These are phyloP conservation scores for Leucosporidium creatinivorum DNA, from an alignment of 768 basidiomycete species.

Conservation along the genomic window DNA sequence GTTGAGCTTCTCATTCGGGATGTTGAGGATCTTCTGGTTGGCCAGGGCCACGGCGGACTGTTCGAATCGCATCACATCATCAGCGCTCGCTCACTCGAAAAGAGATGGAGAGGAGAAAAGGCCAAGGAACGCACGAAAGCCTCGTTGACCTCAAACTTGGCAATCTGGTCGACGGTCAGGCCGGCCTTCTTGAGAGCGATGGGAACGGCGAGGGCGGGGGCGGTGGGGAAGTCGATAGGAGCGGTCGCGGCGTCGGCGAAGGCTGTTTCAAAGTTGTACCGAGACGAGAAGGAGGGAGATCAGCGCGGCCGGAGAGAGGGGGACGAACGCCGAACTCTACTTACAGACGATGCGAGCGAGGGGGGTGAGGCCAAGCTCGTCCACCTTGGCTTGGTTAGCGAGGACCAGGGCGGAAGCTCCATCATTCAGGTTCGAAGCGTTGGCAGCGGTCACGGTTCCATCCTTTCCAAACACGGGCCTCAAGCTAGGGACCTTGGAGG, in stretches of 20 bases:
- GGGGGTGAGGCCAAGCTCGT: slow-evolving; percentile 82
- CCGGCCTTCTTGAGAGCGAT: slow-evolving; percentile 79
- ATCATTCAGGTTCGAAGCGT: slow-evolving; percentile 89
- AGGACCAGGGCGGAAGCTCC: slow-evolving; percentile 92
- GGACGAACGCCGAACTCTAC: slow-evolving; percentile 40
- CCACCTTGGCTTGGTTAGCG: slow-evolving; percentile 85
- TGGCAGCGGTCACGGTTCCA: slow-evolving; percentile 84
- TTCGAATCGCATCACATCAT: no score
- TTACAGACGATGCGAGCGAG: slow-evolving; percentile 86
- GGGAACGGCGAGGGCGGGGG: slow-evolving; percentile 86
- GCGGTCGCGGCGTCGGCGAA: slow-evolving; percentile 96
- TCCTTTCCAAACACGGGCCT: slow-evolving; percentile 80
- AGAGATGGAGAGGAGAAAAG: no score
- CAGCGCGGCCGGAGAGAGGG: no score
- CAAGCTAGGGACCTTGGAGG: slow-evolving; percentile 83
- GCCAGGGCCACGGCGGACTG: slow-evolving; percentile 77
- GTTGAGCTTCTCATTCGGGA: slow-evolving; percentile 85
- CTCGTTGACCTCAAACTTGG: slow-evolving; percentile 93
- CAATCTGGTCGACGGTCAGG: slow-evolving; percentile 71
- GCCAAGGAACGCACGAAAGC: slow-evolving; percentile 53
- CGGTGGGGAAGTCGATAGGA: slow-evolving; percentile 93
- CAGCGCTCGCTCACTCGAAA: no score
- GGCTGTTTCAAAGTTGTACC: slow-evolving; percentile 49
- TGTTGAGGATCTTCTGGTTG: slow-evolving; percentile 74
- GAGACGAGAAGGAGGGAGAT: background rate